Evolutionary conservation across 2,329 filamentous ascomycete species (phyloP).

Genomic region (Chlorencoelia australis): DNA sequence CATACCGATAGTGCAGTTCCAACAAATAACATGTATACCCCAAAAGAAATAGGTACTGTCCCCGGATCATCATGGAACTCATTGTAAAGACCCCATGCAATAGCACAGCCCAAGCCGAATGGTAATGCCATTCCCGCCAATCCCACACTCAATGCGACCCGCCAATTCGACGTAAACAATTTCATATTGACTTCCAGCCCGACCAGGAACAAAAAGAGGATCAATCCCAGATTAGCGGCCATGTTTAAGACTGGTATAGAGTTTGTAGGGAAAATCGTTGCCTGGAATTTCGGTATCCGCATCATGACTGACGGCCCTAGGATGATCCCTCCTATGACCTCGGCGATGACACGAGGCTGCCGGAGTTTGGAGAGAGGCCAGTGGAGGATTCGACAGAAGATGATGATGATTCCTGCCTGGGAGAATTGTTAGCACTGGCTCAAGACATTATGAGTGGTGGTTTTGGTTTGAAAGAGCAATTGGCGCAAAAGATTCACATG

Average conservation of each 20-base stretch:
- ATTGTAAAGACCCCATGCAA: slow-evolving; percentile 73
- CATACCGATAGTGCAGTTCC: slow-evolving; percentile 70
- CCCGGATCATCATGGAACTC: slow-evolving; percentile 46
- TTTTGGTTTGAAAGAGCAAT: no score
- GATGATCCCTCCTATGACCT: slow-evolving; percentile 76
- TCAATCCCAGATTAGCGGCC: slow-evolving; percentile 73
- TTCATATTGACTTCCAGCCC: slow-evolving; percentile 79
- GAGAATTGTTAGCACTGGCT: no score
- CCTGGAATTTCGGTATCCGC: slow-evolving; percentile 67
- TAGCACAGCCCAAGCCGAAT: slow-evolving; percentile 70
- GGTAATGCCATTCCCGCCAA: slow-evolving; percentile 71
- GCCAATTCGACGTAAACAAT: slow-evolving; percentile 71
- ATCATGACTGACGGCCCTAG: slow-evolving; percentile 84
- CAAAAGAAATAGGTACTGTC: slow-evolving; percentile 48
- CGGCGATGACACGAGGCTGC: slow-evolving; percentile 74
- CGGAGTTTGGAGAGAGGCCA: slow-evolving; percentile 67
- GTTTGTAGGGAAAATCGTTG: slow-evolving; percentile 63
- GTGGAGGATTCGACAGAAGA: slow-evolving; percentile 64
- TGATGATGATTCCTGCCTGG: slow-evolving; percentile 63
- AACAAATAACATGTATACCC: slow-evolving; percentile 66
- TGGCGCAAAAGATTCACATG: no score
- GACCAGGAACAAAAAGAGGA: slow-evolving; percentile 80
- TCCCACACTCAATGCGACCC: slow-evolving; percentile 65
- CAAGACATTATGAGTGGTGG: no score
- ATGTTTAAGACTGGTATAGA: slow-evolving; percentile 69